Evolutionary conservation across 306 rosid species (phyloP).

Genomic region (Rubus idaeus): DNA sequence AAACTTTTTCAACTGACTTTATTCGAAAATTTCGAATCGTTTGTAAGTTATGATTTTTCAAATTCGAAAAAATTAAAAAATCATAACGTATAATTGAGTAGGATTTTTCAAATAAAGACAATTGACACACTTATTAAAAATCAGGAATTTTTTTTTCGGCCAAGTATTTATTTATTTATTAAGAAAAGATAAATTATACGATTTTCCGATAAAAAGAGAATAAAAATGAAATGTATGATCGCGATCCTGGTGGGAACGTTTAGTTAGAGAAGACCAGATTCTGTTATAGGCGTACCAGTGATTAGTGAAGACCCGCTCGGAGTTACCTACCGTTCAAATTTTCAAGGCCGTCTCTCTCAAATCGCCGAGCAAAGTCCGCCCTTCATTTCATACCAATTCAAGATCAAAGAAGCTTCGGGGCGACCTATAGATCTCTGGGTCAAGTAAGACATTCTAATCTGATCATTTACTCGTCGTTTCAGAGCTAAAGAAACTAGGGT

Average conservation of each 20-base stretch:
- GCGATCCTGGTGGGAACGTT: neutral
- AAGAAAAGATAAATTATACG: too few species aligned
- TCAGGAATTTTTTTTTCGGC: too few species aligned
- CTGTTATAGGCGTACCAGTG: neutral
- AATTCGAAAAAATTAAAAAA: too few species aligned
- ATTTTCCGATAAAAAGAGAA: too few species aligned
- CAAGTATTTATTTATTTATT: too few species aligned
- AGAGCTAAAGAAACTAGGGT: slow-evolving; percentile 14
- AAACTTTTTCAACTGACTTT: too few species aligned
- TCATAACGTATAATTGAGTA: too few species aligned
- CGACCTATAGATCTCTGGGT: neutral
- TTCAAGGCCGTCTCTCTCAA: neutral
- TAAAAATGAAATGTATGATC: too few species aligned
- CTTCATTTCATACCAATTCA: slow-evolving; percentile 10
- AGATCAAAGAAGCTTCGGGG: slow-evolving; percentile 1
- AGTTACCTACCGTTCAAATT: slow-evolving; percentile 22
- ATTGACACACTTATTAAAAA: too few species aligned
- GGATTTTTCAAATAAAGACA: too few species aligned
- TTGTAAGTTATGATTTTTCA: too few species aligned
- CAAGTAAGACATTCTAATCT: slow-evolving; percentile 7
- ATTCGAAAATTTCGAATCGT: too few species aligned
- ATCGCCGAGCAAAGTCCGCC: neutral
- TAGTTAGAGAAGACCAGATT: neutral
- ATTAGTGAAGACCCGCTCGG: neutral
- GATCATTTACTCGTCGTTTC: neutral